Conservation (phyloP, 2,329 filamentous ascomycete genomes). For the Phyllosticta paracitricarpa region DNA sequence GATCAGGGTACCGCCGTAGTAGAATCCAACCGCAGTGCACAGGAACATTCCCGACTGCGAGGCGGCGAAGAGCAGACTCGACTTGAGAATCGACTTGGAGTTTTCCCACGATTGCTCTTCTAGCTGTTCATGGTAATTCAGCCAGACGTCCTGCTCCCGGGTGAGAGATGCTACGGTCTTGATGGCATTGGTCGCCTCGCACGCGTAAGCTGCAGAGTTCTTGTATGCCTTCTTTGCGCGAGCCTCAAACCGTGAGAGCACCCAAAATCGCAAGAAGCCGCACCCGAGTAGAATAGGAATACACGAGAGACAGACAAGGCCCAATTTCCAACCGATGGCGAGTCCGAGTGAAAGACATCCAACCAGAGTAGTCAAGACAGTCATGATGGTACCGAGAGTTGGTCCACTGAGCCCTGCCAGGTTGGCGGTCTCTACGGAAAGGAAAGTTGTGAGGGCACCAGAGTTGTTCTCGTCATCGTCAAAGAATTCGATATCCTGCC, state of each 20-base stretch:
- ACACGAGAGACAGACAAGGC: slow-evolving; percentile 68
- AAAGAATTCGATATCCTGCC: slow-evolving; percentile 89
- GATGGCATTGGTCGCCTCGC: slow-evolving; percentile 88
- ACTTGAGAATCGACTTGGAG: slow-evolving; percentile 63
- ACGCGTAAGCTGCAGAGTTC: slow-evolving; percentile 74
- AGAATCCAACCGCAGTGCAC: slow-evolving; percentile 72
- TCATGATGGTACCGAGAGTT: slow-evolving; percentile 76
- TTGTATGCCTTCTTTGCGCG: slow-evolving; percentile 74
- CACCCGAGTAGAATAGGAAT: slow-evolving; percentile 69
- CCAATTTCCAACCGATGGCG: slow-evolving; percentile 79
- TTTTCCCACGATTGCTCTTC: slow-evolving; percentile 57
- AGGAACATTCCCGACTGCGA: slow-evolving; percentile 78
- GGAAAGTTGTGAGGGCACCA: slow-evolving; percentile 74
- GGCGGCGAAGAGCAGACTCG: slow-evolving; percentile 69
- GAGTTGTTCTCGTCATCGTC: slow-evolving; percentile 82
- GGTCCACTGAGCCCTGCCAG: slow-evolving; percentile 79
- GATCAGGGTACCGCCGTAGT: slow-evolving; percentile 77
- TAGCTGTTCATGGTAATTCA: slow-evolving; percentile 58
- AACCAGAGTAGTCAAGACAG: slow-evolving; percentile 69
- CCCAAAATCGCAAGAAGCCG: slow-evolving; percentile 81
- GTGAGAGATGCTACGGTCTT: slow-evolving; percentile 88
- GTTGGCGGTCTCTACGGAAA: slow-evolving; percentile 83
- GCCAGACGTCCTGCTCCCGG: slow-evolving; percentile 70
- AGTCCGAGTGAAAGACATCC: slow-evolving; percentile 60
- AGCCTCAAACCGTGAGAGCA: slow-evolving; percentile 68